Base-by-base conservation (phyloP, 1,284 basidiomycete species). In the Heterobasidion occidentale region DNA sequence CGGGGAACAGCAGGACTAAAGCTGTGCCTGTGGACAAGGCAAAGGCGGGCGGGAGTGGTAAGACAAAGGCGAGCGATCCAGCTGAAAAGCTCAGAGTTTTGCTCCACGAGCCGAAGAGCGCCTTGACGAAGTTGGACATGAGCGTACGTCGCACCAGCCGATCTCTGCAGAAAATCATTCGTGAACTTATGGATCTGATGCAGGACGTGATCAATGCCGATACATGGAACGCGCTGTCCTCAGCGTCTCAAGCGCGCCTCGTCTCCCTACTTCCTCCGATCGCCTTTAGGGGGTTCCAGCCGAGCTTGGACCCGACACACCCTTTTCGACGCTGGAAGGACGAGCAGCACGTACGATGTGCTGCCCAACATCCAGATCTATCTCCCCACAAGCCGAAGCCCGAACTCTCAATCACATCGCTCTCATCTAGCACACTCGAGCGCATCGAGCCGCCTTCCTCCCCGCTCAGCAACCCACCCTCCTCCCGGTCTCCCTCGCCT, bases 141-240 rank as follows among this genome's bases (percentile, higher is more conserved):
- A 72, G 74, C 61, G 81, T 83, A 66, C 65, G 80, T 75, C n/a
- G 35, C 48, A 57, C 59, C 56, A 55, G 35, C 20, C 35, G 27
- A 6, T 27, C 27, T 56, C 45, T 59, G 33, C 36, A 44, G 4
- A n/a, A 20, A 42, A 35, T 51, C 7, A 42, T 17, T 46, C 5
- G 27, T 5, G 42, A 38, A 9, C 20, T 19, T 46, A 27, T 27
- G 27, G 4, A 27, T 5, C 5, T 42, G n/a, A n/a, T 51, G n/a
- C 58, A 84, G 81, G 76, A 79, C 52, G 64, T 83, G 11, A 68
- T 84, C 56, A 83, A 79, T 62, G 69, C 69, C 17, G 65, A 71
- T 46, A 74, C 76, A 36, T 83, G 81, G 75, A 60, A 71, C 35
- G 69, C 76, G 61, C 72, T 84, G 5, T 77, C 80, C 1, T 62